Base-by-base conservation (phyloP, 495 filamentous ascomycete genomes). In the Acidiella bohemica region DNA sequence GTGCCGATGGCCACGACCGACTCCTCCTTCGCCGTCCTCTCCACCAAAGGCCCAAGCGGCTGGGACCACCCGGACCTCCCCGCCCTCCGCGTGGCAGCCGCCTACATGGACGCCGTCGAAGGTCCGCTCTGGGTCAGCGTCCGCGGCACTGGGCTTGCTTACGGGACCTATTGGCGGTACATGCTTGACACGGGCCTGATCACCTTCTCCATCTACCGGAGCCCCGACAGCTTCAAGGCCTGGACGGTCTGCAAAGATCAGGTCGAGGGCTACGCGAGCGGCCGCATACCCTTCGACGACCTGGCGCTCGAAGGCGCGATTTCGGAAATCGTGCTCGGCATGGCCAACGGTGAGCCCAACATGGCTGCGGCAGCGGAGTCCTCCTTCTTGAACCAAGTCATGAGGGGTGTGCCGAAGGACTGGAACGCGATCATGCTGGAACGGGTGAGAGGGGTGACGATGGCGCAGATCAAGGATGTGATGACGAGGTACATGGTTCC, bases 1-100 rank as follows among this genome's bases (percentile, higher is more conserved):
- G 72, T 99, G 17, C 87, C 88, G 12, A 82, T 99, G 73, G 74
- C 81, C 1, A 83, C 87, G 5, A 80, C 94, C 39, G 90, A 99
- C 64, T 87, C 79, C n/a, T 92, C 84, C 3, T 96, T 81, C 65
- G 78, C 77, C 20, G 69, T 86, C 30, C 73, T 80, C 42, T 79
- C 81, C 13, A 71, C 73, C 30, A 70, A 70, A 14, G 90, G 90
- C 28, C 73, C 87, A 2, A 66, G 71, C 30, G 81, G 75, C 0
- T 84, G 79, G 53, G 67, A 72, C 29, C 76, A 93, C 50, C 83
- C 84, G 0, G 67, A 69, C 18, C 65, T 96, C 10, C 87, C 90
- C 1, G 78, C 92, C 2, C 65, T 90, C 33, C 68, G 93, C 47
- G 84, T 96, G 8, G 88, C 86, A 1, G 71, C 80, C 22, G 72